Evolutionary conservation across 2,329 filamentous ascomycete genomes (phyloP).

Genomic region (Botrytis byssoidea): DNA sequence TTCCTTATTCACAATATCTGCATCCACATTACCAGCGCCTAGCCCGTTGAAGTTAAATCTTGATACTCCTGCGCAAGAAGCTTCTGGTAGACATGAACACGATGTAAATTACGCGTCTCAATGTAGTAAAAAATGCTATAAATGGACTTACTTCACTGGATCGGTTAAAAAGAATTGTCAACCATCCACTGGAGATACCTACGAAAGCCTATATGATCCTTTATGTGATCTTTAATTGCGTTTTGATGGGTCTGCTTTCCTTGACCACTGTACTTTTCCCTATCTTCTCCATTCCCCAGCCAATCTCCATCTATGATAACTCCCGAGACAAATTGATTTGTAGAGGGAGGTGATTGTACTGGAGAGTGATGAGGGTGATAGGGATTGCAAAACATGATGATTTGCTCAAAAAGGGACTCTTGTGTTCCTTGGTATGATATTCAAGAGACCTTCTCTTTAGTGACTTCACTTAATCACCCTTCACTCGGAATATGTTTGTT

Average conservation of each 20-base stretch:
- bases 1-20: neutral
- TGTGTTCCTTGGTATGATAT: neutral
- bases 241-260: neutral
- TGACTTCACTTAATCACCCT: neutral
- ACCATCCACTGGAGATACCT: fast-evolving
- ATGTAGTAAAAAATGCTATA: fast-evolving
- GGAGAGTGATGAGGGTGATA: neutral
- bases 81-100: neutral
- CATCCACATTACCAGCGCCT: neutral
- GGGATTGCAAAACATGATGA: neutral
- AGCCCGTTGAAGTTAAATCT: neutral
- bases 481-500: neutral
- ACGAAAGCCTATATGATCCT: neutral
- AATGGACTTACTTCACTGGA: neutral
- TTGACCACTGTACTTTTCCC: neutral
- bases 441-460: neutral
- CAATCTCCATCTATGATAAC: neutral
- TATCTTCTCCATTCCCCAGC: too few species aligned
- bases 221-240: neutral
- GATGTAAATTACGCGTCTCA: neutral
- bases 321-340: neutral
- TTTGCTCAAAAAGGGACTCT: neutral
- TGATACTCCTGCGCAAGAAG: neutral
- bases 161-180: neutral
- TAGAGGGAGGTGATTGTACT: neutral